phyloP scores from a whole-genome alignment of 768 basidiomycete species.

The Cyclocybe aegerita region DNA sequence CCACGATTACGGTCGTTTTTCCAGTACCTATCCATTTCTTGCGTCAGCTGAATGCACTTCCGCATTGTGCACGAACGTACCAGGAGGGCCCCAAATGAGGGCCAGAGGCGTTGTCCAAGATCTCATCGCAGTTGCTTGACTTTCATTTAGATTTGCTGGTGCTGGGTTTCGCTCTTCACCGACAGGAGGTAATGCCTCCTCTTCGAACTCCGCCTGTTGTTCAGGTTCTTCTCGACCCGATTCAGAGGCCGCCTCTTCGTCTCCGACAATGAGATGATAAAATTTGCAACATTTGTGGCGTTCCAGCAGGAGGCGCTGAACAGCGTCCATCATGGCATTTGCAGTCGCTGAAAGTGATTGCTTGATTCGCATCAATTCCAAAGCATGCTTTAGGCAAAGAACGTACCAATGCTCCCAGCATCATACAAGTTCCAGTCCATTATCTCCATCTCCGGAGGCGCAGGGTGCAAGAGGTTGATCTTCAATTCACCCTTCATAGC shows the following conservation, averaged over 20 bases:
- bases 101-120: conserved; percentile 45
- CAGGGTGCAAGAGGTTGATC: conserved; percentile 53
- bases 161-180: conserved; percentile 2
- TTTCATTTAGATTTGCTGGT: conserved; percentile 44
- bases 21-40: conserved; percentile 50
- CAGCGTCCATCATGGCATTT: conserved; percentile 65
- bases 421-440: conserved; percentile 70
- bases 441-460: conserved; percentile 55
- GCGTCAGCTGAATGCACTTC: background rate
- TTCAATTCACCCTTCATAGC: conserved; percentile 52
- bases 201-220: conserved; percentile 2
- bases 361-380: background rate
- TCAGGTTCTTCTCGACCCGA: background rate
- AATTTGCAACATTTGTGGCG: conserved; percentile 47
- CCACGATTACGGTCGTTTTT: conserved; percentile 69
- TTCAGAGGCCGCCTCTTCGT: conserved; percentile 1
- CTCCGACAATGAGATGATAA: conserved; percentile 45
- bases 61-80: conserved; percentile 24
- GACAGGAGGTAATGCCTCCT: background rate
- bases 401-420: conserved; percentile 57
- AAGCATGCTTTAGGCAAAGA: background rate
- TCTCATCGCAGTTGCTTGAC: conserved; percentile 51
- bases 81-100: conserved; percentile 72
- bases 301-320: conserved; percentile 45
- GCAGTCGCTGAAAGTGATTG: conserved; percentile 45